Percentiles rank a stretch among this genome's conserved stretches.
Evolutionary conservation across 2,329 filamentous ascomycete species (phyloP).

Genomic region (Lasiodiplodia theobromae): DNA sequence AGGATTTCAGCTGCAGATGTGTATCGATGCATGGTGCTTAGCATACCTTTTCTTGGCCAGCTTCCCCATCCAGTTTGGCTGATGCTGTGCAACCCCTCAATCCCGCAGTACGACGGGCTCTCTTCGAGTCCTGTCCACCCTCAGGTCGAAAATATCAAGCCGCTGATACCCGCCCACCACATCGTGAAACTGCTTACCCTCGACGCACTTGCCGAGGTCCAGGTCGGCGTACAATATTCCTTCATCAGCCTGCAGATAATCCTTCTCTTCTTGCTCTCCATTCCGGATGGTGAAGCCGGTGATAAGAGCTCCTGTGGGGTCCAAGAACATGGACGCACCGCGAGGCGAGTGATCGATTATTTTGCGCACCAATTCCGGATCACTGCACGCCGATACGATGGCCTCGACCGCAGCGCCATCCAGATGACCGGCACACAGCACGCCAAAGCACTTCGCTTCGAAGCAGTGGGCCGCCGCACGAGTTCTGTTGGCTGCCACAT

Average conservation of each 20-base stretch:
- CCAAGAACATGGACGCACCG: conserved; percentile 59
- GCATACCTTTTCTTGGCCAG: background rate
- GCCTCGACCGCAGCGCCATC: conserved; percentile 49
- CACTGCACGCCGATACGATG: conserved; percentile 40
- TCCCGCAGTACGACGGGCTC: conserved; percentile 42
- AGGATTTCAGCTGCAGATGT: background rate
- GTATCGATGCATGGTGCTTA: background rate
- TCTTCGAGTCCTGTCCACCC: conserved; percentile 53
- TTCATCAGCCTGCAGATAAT: conserved; percentile 55
- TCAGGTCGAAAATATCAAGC: conserved; percentile 61
- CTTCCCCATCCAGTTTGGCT: background rate
- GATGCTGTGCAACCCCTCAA: background rate
- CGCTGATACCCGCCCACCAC: conserved; percentile 64
- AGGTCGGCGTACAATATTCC: conserved; percentile 62
- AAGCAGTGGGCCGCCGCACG: conserved; percentile 64
- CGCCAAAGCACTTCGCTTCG: conserved; percentile 64
- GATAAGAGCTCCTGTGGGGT: conserved; percentile 56
- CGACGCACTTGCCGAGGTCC: conserved; percentile 58
- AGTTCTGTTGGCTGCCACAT: conserved; percentile 60
- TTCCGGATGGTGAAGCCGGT: conserved; percentile 48
- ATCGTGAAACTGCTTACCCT: conserved; percentile 66
- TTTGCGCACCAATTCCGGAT: conserved; percentile 39
- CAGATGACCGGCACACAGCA: conserved; percentile 57
- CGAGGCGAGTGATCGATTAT: conserved; percentile 50
- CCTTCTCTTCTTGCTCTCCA: conserved; percentile 35